phyloP scores from a whole-genome alignment of 805 yeast species.

The Candida ovalis region DNA sequence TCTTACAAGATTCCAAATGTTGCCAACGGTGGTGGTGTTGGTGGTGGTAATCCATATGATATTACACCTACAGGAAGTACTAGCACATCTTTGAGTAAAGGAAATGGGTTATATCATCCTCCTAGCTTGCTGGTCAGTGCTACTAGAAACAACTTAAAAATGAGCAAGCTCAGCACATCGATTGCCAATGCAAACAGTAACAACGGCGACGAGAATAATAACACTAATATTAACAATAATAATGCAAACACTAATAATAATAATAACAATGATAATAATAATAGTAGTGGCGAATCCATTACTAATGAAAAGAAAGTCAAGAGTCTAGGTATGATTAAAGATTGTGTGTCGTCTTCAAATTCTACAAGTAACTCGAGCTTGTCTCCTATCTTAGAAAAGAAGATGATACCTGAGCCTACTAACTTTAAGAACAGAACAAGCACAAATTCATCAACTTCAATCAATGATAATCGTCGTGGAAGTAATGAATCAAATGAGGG shows the following conservation, averaged over 20 bases:
- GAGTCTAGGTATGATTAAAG: neutral
- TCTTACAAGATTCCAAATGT: slow-evolving; percentile 1
- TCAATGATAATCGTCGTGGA: too few species aligned
- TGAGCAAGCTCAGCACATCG: slow-evolving; percentile 4
- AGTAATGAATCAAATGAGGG: neutral
- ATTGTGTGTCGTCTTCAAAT: neutral
- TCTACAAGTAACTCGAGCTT: neutral
- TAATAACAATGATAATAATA: neutral
- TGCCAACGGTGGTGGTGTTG: neutral
- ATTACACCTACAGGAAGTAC: neutral
- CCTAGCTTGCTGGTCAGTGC: slow-evolving; percentile 1
- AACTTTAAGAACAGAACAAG: neutral
- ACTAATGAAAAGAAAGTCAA: neutral
- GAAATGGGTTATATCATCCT: neutral
- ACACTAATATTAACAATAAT: too few species aligned
- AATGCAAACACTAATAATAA: neutral
- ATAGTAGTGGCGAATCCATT: neutral
- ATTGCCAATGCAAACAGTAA: neutral
- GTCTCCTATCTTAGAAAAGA: neutral
- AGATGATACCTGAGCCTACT: neutral
- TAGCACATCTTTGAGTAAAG: neutral
- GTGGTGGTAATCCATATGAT: neutral
- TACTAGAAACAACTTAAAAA: slow-evolving; percentile 1
- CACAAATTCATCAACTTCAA: too few species aligned
- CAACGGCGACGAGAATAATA: too few species aligned